Evolutionary conservation across 768 basidiomycete species (phyloP), one percentile per base, ranked within the genome.

Genomic region (Amanita thiersii): DNA sequence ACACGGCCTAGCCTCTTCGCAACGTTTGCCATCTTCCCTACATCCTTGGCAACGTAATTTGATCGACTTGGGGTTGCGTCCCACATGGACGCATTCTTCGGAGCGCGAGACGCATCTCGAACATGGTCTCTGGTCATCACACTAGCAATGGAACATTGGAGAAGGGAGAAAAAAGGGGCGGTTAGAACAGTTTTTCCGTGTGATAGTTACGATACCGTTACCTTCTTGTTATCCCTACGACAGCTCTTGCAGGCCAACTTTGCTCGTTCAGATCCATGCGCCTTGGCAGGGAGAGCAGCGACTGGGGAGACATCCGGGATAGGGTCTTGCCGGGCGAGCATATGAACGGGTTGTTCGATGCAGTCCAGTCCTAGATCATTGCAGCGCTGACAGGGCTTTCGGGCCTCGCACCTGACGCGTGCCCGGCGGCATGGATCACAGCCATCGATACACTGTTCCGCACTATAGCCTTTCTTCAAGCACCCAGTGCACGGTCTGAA

Each of bases 161-260:
- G 23, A 31, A 17, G n/a, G n/a, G n/a, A n/a, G n/a, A 44, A 40
- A 2, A 12, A 29, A 37, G 38, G n/a, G n/a, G n/a, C n/a, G n/a
- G n/a, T n/a, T 25, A 43, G n/a, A 10, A 52, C 34, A 42, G 10
- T 18, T 10, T 38, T 35, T 12, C 46, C 17, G 19, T 12, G 35
- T 32, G 29, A 17, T 24, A 47, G 12, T 17, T 11, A 36, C 15
- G 31, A 31, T 33, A 31, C 21, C 39, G 52, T 4, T 40, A 70
- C 79, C 74, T 81, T 80, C 56, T 80, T 80, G 52, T 81, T 81
- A 50, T 79, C 78, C 47, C 70, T 70, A 20, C 76, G 69, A 56
- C 79, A 81, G 37, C 60, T 71, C 49, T 69, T 66, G 56, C 79
- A 81, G 2, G 79, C 77, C 43, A 75, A 43, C 50, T 78, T 80